phyloP scores from a whole-genome alignment of 176 grass and related monocot species.

The Aegilops speltoides region DNA sequence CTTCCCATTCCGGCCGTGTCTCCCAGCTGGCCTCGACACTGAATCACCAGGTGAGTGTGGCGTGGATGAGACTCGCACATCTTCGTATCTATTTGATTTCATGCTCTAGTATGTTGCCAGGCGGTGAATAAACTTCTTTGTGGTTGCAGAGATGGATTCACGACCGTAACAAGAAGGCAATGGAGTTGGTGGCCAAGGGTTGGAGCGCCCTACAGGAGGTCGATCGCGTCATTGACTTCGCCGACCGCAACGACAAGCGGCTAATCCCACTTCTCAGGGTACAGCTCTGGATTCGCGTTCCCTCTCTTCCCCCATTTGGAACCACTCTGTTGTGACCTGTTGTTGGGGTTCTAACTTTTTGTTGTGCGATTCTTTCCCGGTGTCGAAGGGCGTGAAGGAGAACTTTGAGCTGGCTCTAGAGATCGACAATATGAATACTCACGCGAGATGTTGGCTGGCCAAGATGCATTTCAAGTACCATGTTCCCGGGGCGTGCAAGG shows the following conservation, averaged over 20 bases:
- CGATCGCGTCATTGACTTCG: constrained; percentile 84
- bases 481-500: constrained; percentile 92
- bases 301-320: neutral
- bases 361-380: constrained; percentile 22
- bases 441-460: constrained; percentile 77
- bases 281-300: neutral
- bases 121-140: neutral
- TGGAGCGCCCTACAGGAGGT: constrained; percentile 96
- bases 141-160: constrained; percentile 73
- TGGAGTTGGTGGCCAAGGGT: constrained; percentile 85
- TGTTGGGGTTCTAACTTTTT: neutral
- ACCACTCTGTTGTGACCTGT: neutral
- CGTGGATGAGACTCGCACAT: neutral
- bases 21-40: constrained; percentile 21
- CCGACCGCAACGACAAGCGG: constrained; percentile 72
- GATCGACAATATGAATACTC: constrained; percentile 85
- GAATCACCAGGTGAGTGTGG: constrained; percentile 36
- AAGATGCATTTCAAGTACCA: constrained; percentile 99
- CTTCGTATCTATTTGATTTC: neutral
- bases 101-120: neutral
- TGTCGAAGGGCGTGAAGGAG: constrained; percentile 71
- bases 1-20: neutral
- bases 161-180: constrained; percentile 85
- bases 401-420: constrained; percentile 91
- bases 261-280: constrained; percentile 86